Base-by-base conservation (phyloP, 208 protist genomes). In the Crithidia acanthocephali region DNA sequence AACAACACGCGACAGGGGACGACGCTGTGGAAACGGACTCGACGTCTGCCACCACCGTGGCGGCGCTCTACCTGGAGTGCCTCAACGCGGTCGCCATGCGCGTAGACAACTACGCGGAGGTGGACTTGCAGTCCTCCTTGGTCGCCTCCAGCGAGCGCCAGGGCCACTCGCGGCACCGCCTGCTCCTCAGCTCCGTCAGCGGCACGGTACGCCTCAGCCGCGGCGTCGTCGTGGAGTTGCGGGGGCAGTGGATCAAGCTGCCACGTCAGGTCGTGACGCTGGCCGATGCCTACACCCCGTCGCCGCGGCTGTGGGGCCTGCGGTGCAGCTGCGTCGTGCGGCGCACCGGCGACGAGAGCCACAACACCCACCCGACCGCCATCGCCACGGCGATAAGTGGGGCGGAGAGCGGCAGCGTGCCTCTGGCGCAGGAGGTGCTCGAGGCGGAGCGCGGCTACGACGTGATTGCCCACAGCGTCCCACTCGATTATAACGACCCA, bases 241-340 rank as follows among this genome's bases (percentile, higher is more conserved):
- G 80, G n/a, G 88, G 83, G 6, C 76, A 83, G 51, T 93, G 88
- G 88, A 56, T 93, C 15, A 84, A 86, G 72, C 63, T 79, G 42
- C 84, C 85, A 25, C 30, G 64, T 23, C 37, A 33, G 9, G 64
- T 76, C 23, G 27, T 72, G 45, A 33, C 61, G 16, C 44, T 81
- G 18, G 51, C 80, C 0, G 40, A 61, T 2, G 0, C 48, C 1
- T 88, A 88, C 79, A 55, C 60, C 23, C 88, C 85, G 11, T 87
- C 83, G 13, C 81, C 82, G 40, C 80, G 83, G 8, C 68, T 93
- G 55, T 93, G 88, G 88, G 85, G 77, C 8, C 15, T 93, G 35
- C 85, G 88, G 7, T 60, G 84, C 62, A 86, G 75, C 62, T 75
- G 80, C 33, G 64, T 90, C 22, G 72, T 78, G 61, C 76, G 75